These are phyloP conservation scores for Prunus mira DNA, from an alignment of 306 rosid species.

Conservation along the genomic window DNA sequence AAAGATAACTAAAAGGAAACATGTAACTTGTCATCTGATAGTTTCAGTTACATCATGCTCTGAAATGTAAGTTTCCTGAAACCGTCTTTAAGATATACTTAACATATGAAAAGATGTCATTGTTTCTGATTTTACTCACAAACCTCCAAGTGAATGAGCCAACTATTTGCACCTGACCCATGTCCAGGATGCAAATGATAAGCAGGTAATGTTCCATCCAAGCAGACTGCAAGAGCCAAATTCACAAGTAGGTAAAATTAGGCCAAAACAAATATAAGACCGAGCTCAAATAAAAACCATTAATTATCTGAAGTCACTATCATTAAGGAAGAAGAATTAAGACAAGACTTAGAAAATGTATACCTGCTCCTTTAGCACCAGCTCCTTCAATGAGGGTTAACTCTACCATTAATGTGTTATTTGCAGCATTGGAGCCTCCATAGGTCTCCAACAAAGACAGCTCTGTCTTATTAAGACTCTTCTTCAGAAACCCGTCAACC, in stretches of 20 bases:
- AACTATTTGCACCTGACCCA: conserved; percentile 76
- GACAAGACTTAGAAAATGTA: not conserved
- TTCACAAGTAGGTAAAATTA: not conserved
- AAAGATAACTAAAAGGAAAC: not conserved
- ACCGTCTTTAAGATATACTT: too few relatives aligned
- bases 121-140: conserved; percentile 10
- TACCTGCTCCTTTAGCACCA: conserved; percentile 75
- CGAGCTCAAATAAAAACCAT: not conserved
- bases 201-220: conserved; percentile 92
- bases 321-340: not conserved
- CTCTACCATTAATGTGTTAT: conserved; percentile 47
- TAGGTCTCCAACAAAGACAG: conserved; percentile 39
- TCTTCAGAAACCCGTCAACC: conserved; percentile 43
- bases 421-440: conserved; percentile 37
- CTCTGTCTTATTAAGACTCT: conserved; percentile 49
- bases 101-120: too few relatives aligned
- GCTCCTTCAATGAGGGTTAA: conserved; percentile 80
- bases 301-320: not conserved
- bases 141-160: conserved; percentile 94
- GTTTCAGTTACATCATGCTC: not conserved
- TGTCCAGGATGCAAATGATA: conserved; percentile 76
- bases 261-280: conserved; percentile 14
- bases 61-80: not conserved
- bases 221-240: conserved; percentile 55
- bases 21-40: not conserved